Conservation (phyloP, 192 early-diverging fungal species). For the Coemansia sp. region DNA sequence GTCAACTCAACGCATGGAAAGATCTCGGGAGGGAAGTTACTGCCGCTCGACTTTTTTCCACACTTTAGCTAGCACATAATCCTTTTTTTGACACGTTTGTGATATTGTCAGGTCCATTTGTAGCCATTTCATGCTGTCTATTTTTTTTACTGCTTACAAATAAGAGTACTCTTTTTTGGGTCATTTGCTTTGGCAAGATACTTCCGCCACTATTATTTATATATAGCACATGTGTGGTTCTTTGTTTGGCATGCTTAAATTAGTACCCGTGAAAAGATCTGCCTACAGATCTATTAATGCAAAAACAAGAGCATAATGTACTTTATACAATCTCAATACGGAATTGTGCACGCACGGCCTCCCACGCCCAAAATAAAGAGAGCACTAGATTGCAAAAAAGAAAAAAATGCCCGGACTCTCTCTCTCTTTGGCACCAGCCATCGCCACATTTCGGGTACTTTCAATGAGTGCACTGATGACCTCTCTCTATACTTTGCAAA, state of each 20-base stretch:
- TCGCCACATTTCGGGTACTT: constrained; percentile 11
- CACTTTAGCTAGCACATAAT: neutral
- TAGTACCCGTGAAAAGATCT: neutral
- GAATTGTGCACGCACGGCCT: constrained; percentile 6
- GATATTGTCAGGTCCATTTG: neutral
- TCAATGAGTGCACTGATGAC: constrained; percentile 2
- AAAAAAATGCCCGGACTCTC: neutral
- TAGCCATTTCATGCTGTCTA: neutral
- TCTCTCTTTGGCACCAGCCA: neutral
- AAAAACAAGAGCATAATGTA: neutral
- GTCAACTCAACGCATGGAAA: neutral
- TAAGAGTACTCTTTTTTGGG: neutral
- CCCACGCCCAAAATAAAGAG: neutral
- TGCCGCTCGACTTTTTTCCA: neutral
- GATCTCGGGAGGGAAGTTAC: constrained; percentile 8
- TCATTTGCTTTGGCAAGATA: neutral
- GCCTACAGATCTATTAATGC: neutral
- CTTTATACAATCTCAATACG: neutral
- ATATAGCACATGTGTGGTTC: neutral
- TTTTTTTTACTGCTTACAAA: neutral
- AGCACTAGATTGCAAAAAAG: neutral
- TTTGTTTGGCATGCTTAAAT: constrained; percentile 12
- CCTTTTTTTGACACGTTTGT: neutral
- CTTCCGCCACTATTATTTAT: neutral
- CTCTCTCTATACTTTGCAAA: neutral